These are phyloP conservation scores for Condylostoma magnum DNA, from an alignment of 169 alveolate genomes.

Conservation along the genomic window DNA sequence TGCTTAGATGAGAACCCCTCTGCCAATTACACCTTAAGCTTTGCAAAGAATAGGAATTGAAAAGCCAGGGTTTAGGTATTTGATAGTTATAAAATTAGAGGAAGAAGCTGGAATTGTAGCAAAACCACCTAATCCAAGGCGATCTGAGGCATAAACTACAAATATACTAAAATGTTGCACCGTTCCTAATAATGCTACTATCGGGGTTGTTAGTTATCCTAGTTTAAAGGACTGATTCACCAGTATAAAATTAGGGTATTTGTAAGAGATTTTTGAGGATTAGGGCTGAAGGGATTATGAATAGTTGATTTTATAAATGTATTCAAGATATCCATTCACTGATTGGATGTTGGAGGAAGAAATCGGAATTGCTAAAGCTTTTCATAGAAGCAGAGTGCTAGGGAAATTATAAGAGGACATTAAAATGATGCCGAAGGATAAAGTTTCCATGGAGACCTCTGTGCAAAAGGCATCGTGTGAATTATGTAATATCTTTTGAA, in stretches of 20 bases:
- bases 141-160: neutral
- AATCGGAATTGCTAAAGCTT: neutral
- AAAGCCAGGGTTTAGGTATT: conserved; percentile 6
- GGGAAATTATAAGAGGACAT: neutral
- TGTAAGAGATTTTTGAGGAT: neutral
- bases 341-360: conserved; percentile 12
- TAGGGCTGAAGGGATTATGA: conserved; percentile 24
- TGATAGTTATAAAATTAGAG: neutral
- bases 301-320: neutral
- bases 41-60: neutral
- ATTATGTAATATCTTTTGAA: neutral
- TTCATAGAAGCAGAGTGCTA: neutral
- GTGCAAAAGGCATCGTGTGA: conserved; percentile 1
- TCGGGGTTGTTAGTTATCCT: neutral
- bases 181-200: neutral
- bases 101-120: conserved; percentile 6
- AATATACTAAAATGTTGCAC: conserved; percentile 4
- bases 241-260: neutral
- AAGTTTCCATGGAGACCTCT: neutral
- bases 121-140: neutral
- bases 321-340: neutral
- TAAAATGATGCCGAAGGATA: no score
- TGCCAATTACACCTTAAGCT: neutral
- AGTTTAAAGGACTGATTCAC: conserved; percentile 17
- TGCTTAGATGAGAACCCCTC: conserved; percentile 2